Conservation (phyloP, 768 basidiomycete genomes). For the Mycena leptocephala region DNA sequence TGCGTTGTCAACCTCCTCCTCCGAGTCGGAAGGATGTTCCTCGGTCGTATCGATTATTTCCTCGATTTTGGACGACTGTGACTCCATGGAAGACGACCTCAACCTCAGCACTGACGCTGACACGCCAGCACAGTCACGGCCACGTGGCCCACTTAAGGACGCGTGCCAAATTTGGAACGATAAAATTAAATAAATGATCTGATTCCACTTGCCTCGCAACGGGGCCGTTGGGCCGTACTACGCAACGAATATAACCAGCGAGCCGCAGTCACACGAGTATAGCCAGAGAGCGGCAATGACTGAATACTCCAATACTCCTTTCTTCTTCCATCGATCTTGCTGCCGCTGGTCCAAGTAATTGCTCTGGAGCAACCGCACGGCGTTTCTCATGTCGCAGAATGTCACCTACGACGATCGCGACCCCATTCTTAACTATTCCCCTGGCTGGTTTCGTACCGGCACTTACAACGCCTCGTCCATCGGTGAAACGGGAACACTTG, state of each 20-base stretch:
- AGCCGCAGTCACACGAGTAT: too few species aligned
- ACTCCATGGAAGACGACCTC: constrained; percentile 29
- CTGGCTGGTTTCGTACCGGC: constrained; percentile 41
- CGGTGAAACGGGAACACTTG: constrained; percentile 46
- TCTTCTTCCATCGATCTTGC: not conserved
- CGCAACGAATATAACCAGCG: not conserved
- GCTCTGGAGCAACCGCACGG: not conserved
- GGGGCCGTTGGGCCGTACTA: not conserved
- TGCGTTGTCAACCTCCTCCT: constrained; percentile 23
- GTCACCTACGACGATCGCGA: constrained; percentile 46
- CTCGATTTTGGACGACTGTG: constrained; percentile 36
- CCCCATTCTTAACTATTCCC: constrained; percentile 40
- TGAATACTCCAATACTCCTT: too few species aligned
- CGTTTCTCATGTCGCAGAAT: constrained; percentile 30
- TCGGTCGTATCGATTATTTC: constrained; percentile 46
- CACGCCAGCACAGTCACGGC: not conserved
- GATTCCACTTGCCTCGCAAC: not conserved
- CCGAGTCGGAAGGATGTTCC: constrained; percentile 32
- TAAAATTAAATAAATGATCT: not conserved
- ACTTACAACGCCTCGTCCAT: constrained; percentile 47
- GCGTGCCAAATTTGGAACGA: too few species aligned
- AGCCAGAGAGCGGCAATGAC: too few species aligned
- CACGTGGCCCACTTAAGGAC: not conserved
- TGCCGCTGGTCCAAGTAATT: not conserved
- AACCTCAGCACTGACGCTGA: not conserved